A percentile compares a stretch with the other conserved stretches of the same genome.
phyloP scores from a whole-genome alignment of 1,284 basidiomycete genomes.

The Leccinum brunneo-olivaceum region DNA sequence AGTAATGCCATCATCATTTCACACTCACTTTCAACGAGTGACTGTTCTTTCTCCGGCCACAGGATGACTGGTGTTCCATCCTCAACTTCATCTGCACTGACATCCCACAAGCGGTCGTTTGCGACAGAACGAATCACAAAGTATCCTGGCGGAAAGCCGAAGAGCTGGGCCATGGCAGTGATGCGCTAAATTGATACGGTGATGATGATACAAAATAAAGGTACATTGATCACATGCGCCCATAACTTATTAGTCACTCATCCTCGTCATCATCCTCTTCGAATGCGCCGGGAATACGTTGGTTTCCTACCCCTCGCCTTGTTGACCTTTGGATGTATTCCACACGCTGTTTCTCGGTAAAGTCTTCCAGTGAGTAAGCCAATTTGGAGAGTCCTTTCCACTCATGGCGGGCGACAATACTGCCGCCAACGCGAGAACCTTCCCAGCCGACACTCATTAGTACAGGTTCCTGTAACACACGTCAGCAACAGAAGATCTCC shows the following conservation, averaged over 20 bases:
- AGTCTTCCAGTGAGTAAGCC: constrained; percentile 64
- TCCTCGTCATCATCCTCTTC: constrained; percentile 22
- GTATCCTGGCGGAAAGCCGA: constrained; percentile 70
- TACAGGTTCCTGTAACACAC: constrained; percentile 64
- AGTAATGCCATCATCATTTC: not conserved
- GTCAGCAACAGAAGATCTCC: constrained; percentile 8
- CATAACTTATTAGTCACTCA: constrained; percentile 3
- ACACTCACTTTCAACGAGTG: constrained; percentile 61
- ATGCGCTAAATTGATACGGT: too few relatives aligned
- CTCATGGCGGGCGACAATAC: constrained; percentile 83
- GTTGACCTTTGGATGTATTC: constrained; percentile 28
- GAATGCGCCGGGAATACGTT: constrained; percentile 28
- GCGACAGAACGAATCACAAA: constrained; percentile 65
- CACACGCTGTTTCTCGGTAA: constrained; percentile 48
- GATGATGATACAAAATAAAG: not conserved
- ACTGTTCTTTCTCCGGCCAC: constrained; percentile 65
- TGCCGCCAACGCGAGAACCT: constrained; percentile 66
- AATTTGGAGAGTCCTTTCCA: constrained; percentile 87
- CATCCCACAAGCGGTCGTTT: constrained; percentile 56
- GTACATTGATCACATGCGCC: too few relatives aligned
- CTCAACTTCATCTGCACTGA: constrained; percentile 46
- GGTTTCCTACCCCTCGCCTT: constrained; percentile 10
- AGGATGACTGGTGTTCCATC: constrained; percentile 63
- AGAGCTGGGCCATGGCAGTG: constrained; percentile 22
- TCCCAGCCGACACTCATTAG: constrained; percentile 92